phyloP scores from a whole-genome alignment of 1,139 yeast genomes.

The Blastobotrys serpentis region DNA sequence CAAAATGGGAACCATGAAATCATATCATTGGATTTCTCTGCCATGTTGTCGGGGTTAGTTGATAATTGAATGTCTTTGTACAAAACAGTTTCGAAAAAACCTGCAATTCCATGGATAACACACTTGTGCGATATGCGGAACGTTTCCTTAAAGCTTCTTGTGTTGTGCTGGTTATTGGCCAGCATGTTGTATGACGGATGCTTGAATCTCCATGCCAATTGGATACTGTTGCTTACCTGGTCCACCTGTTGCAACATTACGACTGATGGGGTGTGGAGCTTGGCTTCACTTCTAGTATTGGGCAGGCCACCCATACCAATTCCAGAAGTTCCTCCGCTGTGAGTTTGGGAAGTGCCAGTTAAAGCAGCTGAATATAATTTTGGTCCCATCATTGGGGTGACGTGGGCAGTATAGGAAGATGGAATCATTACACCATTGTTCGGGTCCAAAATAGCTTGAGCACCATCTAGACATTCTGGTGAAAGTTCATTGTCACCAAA shows the following conservation, averaged over 20 bases:
- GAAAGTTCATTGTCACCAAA: slow-evolving; percentile 88
- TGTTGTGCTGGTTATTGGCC: slow-evolving; percentile 33
- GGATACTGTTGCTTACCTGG: slow-evolving; percentile 28
- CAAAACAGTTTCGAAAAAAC: slow-evolving; percentile 67
- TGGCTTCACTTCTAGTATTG: slow-evolving; percentile 17
- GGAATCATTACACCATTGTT: slow-evolving; percentile 59
- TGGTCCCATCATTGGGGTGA: slow-evolving; percentile 68
- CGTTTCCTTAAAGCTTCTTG: slow-evolving; percentile 36
- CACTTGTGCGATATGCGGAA: slow-evolving; percentile 48
- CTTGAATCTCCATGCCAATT: slow-evolving; percentile 35
- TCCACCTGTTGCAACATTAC: slow-evolving; percentile 56
- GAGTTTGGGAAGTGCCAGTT: slow-evolving; percentile 6
- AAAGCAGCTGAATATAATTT: slow-evolving; percentile 35
- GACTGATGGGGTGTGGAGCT: slow-evolving; percentile 56
- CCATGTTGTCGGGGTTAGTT: slow-evolving; percentile 49
- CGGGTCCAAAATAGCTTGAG: slow-evolving; percentile 34
- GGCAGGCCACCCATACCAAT: slow-evolving; percentile 9
- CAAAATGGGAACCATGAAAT: slow-evolving; percentile 72
- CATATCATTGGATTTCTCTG: slow-evolving; percentile 52
- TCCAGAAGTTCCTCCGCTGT: not conserved
- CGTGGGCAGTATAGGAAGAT: slow-evolving; percentile 52
- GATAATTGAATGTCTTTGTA: slow-evolving; percentile 59
- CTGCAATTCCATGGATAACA: slow-evolving; percentile 69
- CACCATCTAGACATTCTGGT: slow-evolving; percentile 66
- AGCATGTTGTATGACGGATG: slow-evolving; percentile 26